Evolutionary conservation across 2,329 filamentous ascomycete genomes (phyloP).

Genomic region (Apiospora saccharicola): DNA sequence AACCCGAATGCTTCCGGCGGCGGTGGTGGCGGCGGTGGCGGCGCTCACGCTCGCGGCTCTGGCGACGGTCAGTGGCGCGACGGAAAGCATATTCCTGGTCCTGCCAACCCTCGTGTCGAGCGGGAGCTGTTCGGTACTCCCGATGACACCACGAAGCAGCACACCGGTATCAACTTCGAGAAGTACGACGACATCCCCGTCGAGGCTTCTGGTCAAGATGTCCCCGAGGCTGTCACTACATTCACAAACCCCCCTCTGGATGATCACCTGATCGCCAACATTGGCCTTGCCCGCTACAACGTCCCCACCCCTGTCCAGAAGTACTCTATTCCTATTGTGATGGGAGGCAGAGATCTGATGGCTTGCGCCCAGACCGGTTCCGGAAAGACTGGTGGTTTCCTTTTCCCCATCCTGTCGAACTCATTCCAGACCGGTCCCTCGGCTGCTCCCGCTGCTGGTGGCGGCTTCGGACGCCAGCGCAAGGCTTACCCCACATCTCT

Average conservation of each 20-base stretch:
- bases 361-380: constrained; percentile 99
- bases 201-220: constrained; percentile 91
- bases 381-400: constrained; percentile 99
- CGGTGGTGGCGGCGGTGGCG: constrained; percentile 58
- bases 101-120: constrained; percentile 87
- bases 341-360: constrained; percentile 98
- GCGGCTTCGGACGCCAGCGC: constrained; percentile 88
- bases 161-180: constrained; percentile 99
- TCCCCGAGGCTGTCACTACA: constrained; percentile 87
- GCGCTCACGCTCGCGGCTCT: constrained; percentile 74
- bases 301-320: constrained; percentile 98
- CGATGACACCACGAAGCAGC: constrained; percentile 93
- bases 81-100: constrained; percentile 93
- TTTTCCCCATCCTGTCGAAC: constrained; percentile 99
- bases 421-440: constrained; percentile 91
- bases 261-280: constrained; percentile 91
- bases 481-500: constrained; percentile 97
- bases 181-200: constrained; percentile 99
- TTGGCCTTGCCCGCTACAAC: constrained; percentile 92
- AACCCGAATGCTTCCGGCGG: constrained; percentile 51
- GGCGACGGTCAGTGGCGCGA: constrained; percentile 97
- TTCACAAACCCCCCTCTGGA: constrained; percentile 97
- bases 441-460: constrained; percentile 65
- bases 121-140: constrained; percentile 92
- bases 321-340: constrained; percentile 99